phyloP scores from a whole-genome alignment of 345 rosid genomes.

The Cardiospermum halicacabum region DNA sequence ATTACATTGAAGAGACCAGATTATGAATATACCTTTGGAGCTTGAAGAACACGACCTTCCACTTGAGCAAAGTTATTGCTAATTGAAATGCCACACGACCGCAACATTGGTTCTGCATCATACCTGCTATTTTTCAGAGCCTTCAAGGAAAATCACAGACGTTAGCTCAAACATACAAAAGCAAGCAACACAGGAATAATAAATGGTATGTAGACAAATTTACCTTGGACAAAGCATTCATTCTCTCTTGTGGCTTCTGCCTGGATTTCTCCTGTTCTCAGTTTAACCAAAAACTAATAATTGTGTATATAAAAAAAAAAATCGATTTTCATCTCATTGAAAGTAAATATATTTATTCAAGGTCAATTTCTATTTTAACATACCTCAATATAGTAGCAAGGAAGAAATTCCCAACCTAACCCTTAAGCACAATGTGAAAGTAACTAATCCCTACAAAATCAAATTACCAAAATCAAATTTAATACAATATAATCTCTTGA shows the following conservation, averaged over 20 bases:
- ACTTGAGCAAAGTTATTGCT: constrained; percentile 55
- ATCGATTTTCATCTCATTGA: no score
- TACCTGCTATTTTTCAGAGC: constrained; percentile 66
- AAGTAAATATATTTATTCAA: no score
- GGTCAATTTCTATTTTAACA: no score
- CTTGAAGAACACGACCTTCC: constrained; percentile 71
- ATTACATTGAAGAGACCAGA: background rate
- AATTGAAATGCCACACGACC: constrained; percentile 66
- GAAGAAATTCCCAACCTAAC: no score
- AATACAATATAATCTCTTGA: no score
- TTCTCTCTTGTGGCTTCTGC: constrained; percentile 91
- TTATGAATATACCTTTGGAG: constrained; percentile 54
- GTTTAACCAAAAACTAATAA: no score
- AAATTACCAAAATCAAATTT: no score
- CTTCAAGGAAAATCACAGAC: constrained; percentile 32
- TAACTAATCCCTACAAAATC: no score
- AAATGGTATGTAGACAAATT: constrained; percentile 6
- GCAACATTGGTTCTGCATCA: constrained; percentile 61
- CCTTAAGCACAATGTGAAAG: no score
- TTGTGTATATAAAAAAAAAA: no score
- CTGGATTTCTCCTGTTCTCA: constrained; percentile 91
- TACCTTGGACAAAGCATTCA: constrained; percentile 64
- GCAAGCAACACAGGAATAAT: background rate
- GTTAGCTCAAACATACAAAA: constrained; percentile 4
- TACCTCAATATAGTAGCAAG: no score